A percentile compares a stretch with the other conserved stretches of the same genome.
Evolutionary conservation across 2,329 filamentous ascomycete genomes (phyloP).

Genomic region (Cladosporium austrohemisphaericum): DNA sequence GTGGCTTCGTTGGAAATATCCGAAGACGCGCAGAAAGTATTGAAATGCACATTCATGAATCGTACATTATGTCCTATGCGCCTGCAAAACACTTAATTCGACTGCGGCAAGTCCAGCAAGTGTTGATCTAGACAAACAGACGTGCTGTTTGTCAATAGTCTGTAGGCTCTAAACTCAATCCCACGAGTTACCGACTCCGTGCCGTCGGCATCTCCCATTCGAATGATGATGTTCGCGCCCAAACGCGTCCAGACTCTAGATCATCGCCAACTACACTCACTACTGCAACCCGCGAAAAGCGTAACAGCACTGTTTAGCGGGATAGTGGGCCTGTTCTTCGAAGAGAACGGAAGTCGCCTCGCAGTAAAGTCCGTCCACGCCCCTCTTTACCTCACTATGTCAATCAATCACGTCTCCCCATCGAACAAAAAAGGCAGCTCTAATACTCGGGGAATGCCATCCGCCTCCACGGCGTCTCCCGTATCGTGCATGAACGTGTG

Average conservation of each 20-base stretch:
- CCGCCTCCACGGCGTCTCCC: constrained; percentile 8
- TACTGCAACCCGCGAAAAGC: constrained; percentile 4
- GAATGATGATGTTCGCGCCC: background rate
- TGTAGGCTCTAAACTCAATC: no score
- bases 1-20: no score
- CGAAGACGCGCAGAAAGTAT: no score
- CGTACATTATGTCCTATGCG: no score
- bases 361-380: background rate
- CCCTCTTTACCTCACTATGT: background rate
- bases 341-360: constrained; percentile 7
- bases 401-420: background rate
- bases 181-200: no score
- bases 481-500: constrained; percentile 1
- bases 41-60: no score
- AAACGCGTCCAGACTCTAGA: constrained; percentile 6
- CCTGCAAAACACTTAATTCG: no score
- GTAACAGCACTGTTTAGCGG: background rate
- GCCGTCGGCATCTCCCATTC: no score
- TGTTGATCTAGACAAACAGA: no score
- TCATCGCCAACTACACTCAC: background rate
- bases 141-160: no score
- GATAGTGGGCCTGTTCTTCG: background rate
- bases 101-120: no score
- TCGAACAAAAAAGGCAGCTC: background rate
- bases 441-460: background rate